Evolutionary conservation across 345 rosid genomes (phyloP), one percentile per base, ranked within the genome.

Genomic region (Gossypium rotundifolium): DNA sequence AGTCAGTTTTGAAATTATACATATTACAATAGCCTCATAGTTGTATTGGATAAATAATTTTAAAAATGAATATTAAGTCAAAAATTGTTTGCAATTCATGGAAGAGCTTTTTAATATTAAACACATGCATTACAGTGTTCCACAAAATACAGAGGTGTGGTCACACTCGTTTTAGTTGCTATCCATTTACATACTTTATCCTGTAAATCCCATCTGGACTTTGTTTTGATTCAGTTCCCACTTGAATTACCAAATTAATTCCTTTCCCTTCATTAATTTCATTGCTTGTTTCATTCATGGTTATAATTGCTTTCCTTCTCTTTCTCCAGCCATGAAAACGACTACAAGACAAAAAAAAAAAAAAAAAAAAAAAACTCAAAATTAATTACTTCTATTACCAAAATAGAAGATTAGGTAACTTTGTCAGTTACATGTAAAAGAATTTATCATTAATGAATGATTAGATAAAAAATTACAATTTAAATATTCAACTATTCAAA

Each of bases 321-420:
- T 33, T 33, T 33, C 77, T 70, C 48, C 33, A 76, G 70, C 49
- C 78, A 79, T 65, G 75, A 75, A 78, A 82, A 76, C 38, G 77
- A 72, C 81, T 20, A 65, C 48, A 23, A 76, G 71, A 40, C 78
- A 77, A 79, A 82, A 45, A 45, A 52, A 22, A 18, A 45, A 52
- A 22, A 18, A 77, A 79, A 82, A 45, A 77, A 79, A 82, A 45
- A 45, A 52, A 22, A 18, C 44, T 33, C 44, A 1, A 13, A 61
- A 63, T 33, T 63, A 17, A 33, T 8, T 63, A 7, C 67, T 63
- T 33, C 20, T 38, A 22, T 45, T 7, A 33, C 40, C 0, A 45
- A 33, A 63, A 63, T 65, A 17, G 3, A 11, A 3, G 52, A 27
- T 18, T 65, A 11, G 53, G 70, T 65, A 42, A n/a, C 70, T 22